These are phyloP conservation scores for Mycena vitilis DNA, from an alignment of 768 basidiomycete species.

Conservation along the genomic window DNA sequence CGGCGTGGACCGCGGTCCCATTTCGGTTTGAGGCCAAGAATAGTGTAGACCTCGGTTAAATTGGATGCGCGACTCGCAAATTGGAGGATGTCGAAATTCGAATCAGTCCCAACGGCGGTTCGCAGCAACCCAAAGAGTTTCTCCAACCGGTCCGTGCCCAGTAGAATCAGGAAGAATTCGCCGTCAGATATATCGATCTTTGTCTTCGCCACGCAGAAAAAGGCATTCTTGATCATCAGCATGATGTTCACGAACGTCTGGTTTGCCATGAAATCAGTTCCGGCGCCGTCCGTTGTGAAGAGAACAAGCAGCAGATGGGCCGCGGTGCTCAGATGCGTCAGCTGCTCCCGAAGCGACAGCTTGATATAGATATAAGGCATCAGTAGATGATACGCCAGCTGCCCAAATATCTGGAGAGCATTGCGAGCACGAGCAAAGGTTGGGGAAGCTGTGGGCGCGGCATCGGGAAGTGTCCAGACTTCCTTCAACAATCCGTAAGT, in stretches of 20 bases:
- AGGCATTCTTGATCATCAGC: constrained; percentile 53
- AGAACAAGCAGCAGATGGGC: constrained; percentile 43
- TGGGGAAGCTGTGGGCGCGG: constrained; percentile 38
- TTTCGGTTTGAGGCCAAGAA: constrained; percentile 50
- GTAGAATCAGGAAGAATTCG: constrained; percentile 48
- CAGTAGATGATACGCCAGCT: constrained; percentile 40
- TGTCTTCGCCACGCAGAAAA: constrained; percentile 52
- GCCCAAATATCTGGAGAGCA: constrained; percentile 40
- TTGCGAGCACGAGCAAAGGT: constrained; percentile 36
- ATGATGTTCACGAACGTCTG: constrained; percentile 46
- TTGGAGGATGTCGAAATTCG: constrained; percentile 42
- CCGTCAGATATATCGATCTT: constrained; percentile 47
- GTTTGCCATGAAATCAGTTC: constrained; percentile 40
- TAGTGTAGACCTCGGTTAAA: too few species aligned
- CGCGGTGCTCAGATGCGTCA: constrained; percentile 47
- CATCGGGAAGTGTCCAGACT: constrained; percentile 41
- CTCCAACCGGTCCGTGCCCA: constrained; percentile 53
- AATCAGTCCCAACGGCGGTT: constrained; percentile 50
- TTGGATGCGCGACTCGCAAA: constrained; percentile 41
- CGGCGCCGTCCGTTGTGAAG: constrained; percentile 24
- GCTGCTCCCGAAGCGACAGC: constrained; percentile 47
- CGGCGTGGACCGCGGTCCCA: constrained; percentile 53
- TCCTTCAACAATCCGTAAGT: constrained; percentile 40
- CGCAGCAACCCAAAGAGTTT: constrained; percentile 48
- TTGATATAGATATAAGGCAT: constrained; percentile 45